Percentiles rank a stretch among this genome's conserved stretches.
These are phyloP conservation scores for Pseudomonodictys pantanalensis DNA, from an alignment of 495 filamentous ascomycete genomes.

Conservation along the genomic window DNA sequence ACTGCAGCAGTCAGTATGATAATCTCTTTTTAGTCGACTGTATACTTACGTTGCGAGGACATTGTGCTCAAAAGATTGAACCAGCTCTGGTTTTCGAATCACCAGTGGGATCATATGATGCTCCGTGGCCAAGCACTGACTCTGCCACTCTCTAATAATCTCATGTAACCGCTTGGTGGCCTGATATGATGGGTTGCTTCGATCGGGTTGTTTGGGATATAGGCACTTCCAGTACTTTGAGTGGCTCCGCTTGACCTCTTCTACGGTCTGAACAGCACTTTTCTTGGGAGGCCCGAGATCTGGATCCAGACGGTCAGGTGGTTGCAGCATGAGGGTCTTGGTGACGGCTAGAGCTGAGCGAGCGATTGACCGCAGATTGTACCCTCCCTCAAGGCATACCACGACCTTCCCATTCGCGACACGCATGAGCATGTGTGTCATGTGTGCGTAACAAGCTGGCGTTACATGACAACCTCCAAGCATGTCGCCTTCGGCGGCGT, in stretches of 20 bases:
- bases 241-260: slow-evolving; percentile 55
- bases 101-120: slow-evolving; percentile 71
- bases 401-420: slow-evolving; percentile 88
- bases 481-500: slow-evolving; percentile 89
- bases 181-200: slow-evolving; percentile 39
- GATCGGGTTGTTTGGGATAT: slow-evolving; percentile 50
- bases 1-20: slow-evolving; percentile 23
- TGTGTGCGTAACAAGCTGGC: slow-evolving; percentile 89
- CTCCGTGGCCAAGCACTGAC: slow-evolving; percentile 62
- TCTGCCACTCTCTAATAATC: slow-evolving; percentile 71
- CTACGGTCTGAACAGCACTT: slow-evolving; percentile 49
- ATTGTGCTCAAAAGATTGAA: slow-evolving; percentile 80
- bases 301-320: slow-evolving; percentile 64
- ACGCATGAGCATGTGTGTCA: slow-evolving; percentile 98
- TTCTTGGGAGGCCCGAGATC: slow-evolving; percentile 5
- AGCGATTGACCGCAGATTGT: slow-evolving; percentile 89
- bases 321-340: slow-evolving; percentile 89
- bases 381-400: slow-evolving; percentile 91
- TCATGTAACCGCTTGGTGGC: slow-evolving; percentile 58
- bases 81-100: slow-evolving; percentile 67
- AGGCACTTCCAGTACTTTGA: slow-evolving; percentile 60
- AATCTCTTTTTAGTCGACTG: slow-evolving; percentile 20
- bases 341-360: slow-evolving; percentile 89
- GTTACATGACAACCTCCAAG: slow-evolving; percentile 90
- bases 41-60: slow-evolving; percentile 73